Conservation (phyloP, 2,329 filamentous ascomycete species). For the Alternaria sp. region DNA sequence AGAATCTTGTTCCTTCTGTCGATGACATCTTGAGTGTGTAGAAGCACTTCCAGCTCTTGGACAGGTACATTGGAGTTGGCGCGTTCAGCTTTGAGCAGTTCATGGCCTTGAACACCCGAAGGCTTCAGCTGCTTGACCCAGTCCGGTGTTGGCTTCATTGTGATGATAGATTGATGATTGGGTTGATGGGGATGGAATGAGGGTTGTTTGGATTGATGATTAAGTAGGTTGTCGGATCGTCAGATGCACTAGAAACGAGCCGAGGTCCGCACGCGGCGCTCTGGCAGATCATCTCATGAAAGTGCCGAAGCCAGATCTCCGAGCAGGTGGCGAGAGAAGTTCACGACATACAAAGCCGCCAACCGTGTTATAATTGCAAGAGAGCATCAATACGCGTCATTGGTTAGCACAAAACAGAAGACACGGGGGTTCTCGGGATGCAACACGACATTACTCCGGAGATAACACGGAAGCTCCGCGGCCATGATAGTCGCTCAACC, state of each 20-base stretch:
- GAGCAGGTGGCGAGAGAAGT: neutral
- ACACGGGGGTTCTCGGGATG: neutral
- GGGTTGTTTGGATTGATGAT: constrained; percentile 15
- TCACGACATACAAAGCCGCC: neutral
- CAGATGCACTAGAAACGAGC: constrained; percentile 12
- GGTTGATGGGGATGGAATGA: constrained; percentile 20
- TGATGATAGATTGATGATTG: constrained; percentile 11
- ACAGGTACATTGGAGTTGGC: constrained; percentile 72
- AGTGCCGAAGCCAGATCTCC: constrained; percentile 4
- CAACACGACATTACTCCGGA: neutral
- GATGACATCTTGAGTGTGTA: constrained; percentile 72
- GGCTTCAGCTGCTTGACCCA: constrained; percentile 75
- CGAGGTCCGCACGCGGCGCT: constrained; percentile 28
- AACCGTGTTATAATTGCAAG: neutral
- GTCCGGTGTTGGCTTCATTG: constrained; percentile 59
- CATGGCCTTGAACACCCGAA: constrained; percentile 71
- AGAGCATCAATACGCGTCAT: neutral
- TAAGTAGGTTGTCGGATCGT: constrained; percentile 19
- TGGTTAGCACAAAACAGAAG: neutral
- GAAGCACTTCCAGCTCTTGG: constrained; percentile 70
- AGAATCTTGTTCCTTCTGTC: constrained; percentile 68
- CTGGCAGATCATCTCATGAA: constrained; percentile 8
- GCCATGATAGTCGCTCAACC: neutral
- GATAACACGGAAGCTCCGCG: neutral
- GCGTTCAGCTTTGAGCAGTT: constrained; percentile 74